A percentile compares a stretch with the other conserved stretches of the same genome.
These are phyloP conservation scores for Suillus discolor DNA, from an alignment of 768 basidiomycete genomes.

Conservation along the genomic window DNA sequence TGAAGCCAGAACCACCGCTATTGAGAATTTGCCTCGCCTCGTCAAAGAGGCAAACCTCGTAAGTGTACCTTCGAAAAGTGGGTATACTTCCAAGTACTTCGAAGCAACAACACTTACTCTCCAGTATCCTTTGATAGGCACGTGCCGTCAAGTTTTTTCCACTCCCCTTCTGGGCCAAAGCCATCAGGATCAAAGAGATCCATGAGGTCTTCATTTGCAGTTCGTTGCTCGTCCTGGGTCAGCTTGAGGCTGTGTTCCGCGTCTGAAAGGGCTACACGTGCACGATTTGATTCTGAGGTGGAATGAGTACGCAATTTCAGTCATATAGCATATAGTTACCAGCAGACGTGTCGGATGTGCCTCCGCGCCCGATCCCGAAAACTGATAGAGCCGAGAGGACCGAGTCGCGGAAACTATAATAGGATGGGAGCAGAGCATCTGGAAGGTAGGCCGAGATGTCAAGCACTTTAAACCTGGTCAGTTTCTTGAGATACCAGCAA, in stretches of 20 bases:
- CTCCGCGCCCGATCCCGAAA: conserved; percentile 57
- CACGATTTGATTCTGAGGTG: conserved; percentile 56
- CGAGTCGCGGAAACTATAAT: conserved; percentile 63
- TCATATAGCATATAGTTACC: conserved; percentile 34
- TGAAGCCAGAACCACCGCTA: conserved; percentile 70
- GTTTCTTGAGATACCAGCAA: not conserved
- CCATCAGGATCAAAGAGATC: conserved; percentile 66
- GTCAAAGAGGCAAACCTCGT: conserved; percentile 91
- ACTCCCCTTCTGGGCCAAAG: conserved; percentile 85
- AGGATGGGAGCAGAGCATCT: conserved; percentile 73
- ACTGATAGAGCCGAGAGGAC: conserved; percentile 64
- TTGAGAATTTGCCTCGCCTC: conserved; percentile 88
- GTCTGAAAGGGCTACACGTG: conserved; percentile 61
- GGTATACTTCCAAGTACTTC: not conserved
- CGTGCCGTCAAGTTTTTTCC: conserved; percentile 88
- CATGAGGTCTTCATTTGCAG: conserved; percentile 56
- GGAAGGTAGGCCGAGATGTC: conserved; percentile 83
- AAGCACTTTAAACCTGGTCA: conserved; percentile 56
- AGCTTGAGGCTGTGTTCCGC: conserved; percentile 62
- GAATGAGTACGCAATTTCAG: conserved; percentile 7
- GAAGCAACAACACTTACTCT: conserved; percentile 66
- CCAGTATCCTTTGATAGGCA: conserved; percentile 85
- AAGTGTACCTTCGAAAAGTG: conserved; percentile 70
- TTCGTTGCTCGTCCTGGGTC: conserved; percentile 53
- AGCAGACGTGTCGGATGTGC: conserved; percentile 37